A percentile compares a stretch with the other conserved stretches of the same genome.
These are phyloP conservation scores for Phytophthora sojae DNA, from an alignment of 352 stramenopile genomes.

Conservation along the genomic window DNA sequence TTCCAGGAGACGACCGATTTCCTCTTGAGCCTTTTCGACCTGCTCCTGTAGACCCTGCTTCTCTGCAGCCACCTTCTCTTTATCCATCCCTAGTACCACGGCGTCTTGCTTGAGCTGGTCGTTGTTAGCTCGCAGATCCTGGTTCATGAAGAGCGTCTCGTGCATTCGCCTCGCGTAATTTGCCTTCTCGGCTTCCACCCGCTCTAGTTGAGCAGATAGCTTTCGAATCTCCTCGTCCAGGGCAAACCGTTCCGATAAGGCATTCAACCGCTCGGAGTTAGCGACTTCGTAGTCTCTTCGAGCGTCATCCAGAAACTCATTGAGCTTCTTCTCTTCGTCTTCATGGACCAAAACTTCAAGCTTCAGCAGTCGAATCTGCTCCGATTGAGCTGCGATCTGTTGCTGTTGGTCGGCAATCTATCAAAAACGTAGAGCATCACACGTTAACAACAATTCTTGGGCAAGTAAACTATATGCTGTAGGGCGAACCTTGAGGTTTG, in stretches of 20 bases:
- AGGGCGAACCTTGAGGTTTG: slow-evolving; percentile 42
- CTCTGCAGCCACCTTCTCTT: slow-evolving; percentile 56
- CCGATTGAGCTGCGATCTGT: slow-evolving; percentile 34
- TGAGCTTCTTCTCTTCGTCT: slow-evolving; percentile 69
- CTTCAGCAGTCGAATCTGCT: slow-evolving; percentile 67
- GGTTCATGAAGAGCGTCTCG: slow-evolving; percentile 82
- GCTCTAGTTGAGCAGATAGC: slow-evolving; percentile 57
- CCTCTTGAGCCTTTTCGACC: slow-evolving; percentile 35
- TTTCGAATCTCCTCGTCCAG: slow-evolving; percentile 76
- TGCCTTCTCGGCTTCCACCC: slow-evolving; percentile 60
- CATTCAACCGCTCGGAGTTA: slow-evolving; percentile 73
- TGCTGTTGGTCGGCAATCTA: slow-evolving; percentile 56
- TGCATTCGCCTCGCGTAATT: slow-evolving; percentile 75
- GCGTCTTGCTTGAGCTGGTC: slow-evolving; percentile 72
- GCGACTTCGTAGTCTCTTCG: slow-evolving; percentile 71
- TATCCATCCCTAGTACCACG: slow-evolving; percentile 66
- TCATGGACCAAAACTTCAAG: slow-evolving; percentile 79
- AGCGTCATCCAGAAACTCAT: slow-evolving; percentile 63
- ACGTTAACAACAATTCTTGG: not conserved
- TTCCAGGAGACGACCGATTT: slow-evolving; percentile 43
- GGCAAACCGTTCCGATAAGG: slow-evolving; percentile 60
- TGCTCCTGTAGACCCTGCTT: slow-evolving; percentile 48
- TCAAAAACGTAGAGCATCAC: not conserved
- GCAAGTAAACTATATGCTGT: too few relatives aligned
- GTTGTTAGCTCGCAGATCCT: slow-evolving; percentile 65